phyloP scores from a whole-genome alignment of 2,329 filamentous ascomycete genomes.

The Eutypa lata region DNA sequence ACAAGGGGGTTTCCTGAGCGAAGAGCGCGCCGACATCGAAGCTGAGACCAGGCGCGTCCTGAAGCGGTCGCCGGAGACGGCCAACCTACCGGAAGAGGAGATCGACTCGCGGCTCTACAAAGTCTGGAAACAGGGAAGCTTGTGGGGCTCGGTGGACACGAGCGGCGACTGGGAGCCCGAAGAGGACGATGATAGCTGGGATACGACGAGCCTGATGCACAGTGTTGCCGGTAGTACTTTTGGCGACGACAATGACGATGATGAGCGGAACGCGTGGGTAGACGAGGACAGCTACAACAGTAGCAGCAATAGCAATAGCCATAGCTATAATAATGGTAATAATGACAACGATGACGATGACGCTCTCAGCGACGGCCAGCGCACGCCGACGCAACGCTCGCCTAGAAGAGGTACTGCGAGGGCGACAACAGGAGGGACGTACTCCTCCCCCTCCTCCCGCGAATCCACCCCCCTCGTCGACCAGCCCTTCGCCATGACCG shows the following conservation, averaged over 20 bases:
- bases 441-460: constrained; percentile 25
- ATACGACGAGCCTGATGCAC: constrained; percentile 76
- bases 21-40: constrained; percentile 75
- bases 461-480: constrained; percentile 59
- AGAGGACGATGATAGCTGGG: constrained; percentile 57
- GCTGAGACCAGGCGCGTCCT: constrained; percentile 67
- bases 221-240: constrained; percentile 28
- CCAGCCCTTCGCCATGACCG: constrained; percentile 59
- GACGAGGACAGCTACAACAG: constrained; percentile 30
- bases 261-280: constrained; percentile 46
- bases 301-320: constrained; percentile 39
- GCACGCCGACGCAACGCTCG: constrained; percentile 71
- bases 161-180: constrained; percentile 73
- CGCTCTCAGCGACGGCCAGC: constrained; percentile 44
- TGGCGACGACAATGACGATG: constrained; percentile 42
- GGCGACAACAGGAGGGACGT: too few species aligned
- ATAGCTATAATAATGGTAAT: constrained; percentile 44
- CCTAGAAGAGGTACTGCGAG: constrained; percentile 33
- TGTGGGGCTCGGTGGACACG: constrained; percentile 78
- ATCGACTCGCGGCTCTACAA: constrained; percentile 74
- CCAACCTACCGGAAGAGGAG: constrained; percentile 55
- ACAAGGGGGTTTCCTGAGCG: constrained; percentile 54
- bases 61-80: constrained; percentile 33
- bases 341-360: constrained; percentile 41
- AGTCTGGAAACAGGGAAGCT: constrained; percentile 81